Conservation (phyloP, 768 basidiomycete species). For the Naganishia kalamii region DNA sequence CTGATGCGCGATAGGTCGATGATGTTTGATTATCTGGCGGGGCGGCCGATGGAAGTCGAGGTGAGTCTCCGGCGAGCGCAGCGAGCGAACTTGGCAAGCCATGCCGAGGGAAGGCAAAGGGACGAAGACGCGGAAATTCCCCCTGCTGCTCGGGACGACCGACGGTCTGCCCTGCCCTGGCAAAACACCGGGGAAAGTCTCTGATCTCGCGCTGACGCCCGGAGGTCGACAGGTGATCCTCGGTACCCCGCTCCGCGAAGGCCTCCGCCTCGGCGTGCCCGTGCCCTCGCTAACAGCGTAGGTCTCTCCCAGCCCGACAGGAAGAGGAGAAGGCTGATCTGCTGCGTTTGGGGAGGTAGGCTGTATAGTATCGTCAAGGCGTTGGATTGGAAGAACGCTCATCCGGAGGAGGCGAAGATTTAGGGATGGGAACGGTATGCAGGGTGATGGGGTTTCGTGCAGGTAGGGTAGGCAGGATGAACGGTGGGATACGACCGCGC, state of each 20-base stretch:
- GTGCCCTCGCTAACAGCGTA: conserved; percentile 38
- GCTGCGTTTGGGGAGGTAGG: conserved; percentile 13
- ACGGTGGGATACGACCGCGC: no score
- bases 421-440: conserved; percentile 7
- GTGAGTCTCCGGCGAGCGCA: conserved; percentile 27
- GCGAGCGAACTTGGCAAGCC: no score
- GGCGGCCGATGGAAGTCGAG: conserved; percentile 44
- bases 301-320: conserved; percentile 14
- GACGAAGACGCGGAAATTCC: no score
- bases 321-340: neutral
- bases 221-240: conserved; percentile 31
- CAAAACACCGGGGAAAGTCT: no score
- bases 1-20: no score
- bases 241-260: conserved; percentile 40
- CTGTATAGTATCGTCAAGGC: conserved; percentile 43
- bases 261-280: conserved; percentile 33
- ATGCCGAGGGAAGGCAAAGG: neutral
- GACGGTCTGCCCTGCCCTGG: no score
- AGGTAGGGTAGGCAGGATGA: no score
- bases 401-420: conserved; percentile 34
- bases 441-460: no score
- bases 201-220: no score
- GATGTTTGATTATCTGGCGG: conserved; percentile 39
- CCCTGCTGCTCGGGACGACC: no score
- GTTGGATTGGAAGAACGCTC: conserved; percentile 36